Evolutionary conservation across 2,329 filamentous ascomycete species (phyloP).

Genomic region (Diaporthe citri): DNA sequence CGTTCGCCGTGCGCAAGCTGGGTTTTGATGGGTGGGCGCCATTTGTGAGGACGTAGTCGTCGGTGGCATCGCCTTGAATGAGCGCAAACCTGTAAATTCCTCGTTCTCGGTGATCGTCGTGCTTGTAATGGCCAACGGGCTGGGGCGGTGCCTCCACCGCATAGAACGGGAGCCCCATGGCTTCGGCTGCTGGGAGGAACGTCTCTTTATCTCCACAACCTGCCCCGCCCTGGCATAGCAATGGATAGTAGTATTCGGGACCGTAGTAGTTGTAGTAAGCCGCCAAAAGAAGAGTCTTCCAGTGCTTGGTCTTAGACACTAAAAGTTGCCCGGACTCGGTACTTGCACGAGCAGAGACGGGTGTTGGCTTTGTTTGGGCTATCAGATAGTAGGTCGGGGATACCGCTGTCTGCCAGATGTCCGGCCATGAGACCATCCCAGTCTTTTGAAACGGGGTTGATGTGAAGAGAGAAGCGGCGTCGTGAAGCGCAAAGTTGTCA

Average conservation of each 20-base stretch:
- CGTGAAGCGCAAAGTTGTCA: conserved; percentile 62
- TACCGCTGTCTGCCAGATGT: conserved; percentile 60
- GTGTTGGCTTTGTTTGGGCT: conserved; percentile 42
- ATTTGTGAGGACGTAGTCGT: background rate
- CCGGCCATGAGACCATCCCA: conserved; percentile 69
- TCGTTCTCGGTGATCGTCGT: background rate
- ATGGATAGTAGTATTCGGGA: conserved; percentile 61
- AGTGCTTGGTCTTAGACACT: conserved; percentile 60
- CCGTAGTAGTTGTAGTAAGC: conserved; percentile 69
- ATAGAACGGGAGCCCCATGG: conserved; percentile 54
- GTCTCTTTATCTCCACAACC: conserved; percentile 63
- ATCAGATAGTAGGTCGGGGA: conserved; percentile 60
- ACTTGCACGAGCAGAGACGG: conserved; percentile 8
- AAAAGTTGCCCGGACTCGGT: conserved; percentile 61
- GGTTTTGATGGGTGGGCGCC: background rate
- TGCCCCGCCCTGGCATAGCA: conserved; percentile 57
- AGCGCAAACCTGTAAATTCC: conserved; percentile 4
- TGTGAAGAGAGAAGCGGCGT: conserved; percentile 57
- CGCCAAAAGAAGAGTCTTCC: conserved; percentile 59
- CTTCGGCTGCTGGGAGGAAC: conserved; percentile 58
- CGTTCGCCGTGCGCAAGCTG: background rate
- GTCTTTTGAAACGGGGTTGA: conserved; percentile 62
- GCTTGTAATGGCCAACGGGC: conserved; percentile 16
- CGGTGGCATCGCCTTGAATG: background rate
- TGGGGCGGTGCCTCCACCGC: conserved; percentile 48